Evolutionary conservation across 208 protist species (phyloP).

Genomic region (Sergeia podlipaevii): DNA sequence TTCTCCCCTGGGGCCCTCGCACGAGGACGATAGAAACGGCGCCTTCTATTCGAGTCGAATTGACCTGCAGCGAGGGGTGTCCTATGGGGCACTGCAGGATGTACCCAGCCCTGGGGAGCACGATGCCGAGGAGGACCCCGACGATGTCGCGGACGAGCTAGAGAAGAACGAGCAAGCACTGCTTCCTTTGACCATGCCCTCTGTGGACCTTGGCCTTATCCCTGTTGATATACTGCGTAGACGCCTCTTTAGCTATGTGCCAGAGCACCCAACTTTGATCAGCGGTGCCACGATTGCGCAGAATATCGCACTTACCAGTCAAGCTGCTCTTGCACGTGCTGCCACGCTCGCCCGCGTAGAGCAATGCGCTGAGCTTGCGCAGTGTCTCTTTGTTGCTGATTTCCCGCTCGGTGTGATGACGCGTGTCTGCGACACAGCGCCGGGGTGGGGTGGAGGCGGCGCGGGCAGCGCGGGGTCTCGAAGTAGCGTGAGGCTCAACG

Average conservation of each 20-base stretch:
- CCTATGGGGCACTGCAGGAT: too few species aligned
- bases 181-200: background rate
- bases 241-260: slow-evolving; percentile 69
- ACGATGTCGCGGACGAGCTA: background rate
- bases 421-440: slow-evolving; percentile 26
- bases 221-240: slow-evolving; percentile 41
- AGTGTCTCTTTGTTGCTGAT: slow-evolving; percentile 40
- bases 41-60: too few species aligned
- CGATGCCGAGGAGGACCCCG: background rate
- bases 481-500: slow-evolving; percentile 32
- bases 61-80: too few species aligned
- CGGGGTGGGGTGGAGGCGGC: slow-evolving; percentile 15
- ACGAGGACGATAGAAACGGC: too few species aligned
- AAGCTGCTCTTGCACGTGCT: slow-evolving; percentile 40
- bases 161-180: background rate
- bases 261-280: slow-evolving; percentile 53
- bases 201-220: slow-evolving; percentile 21
- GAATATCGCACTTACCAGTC: slow-evolving; percentile 58
- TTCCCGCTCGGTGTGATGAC: slow-evolving; percentile 59
- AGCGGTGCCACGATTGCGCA: slow-evolving; percentile 58
- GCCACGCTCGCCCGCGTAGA: slow-evolving; percentile 28
- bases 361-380: slow-evolving; percentile 31
- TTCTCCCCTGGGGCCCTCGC: too few species aligned
- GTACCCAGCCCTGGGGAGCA: too few species aligned
- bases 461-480: slow-evolving; percentile 11